Evolutionary conservation across 1,284 basidiomycete genomes (phyloP).

Genomic region (Malassezia cuniculi): DNA sequence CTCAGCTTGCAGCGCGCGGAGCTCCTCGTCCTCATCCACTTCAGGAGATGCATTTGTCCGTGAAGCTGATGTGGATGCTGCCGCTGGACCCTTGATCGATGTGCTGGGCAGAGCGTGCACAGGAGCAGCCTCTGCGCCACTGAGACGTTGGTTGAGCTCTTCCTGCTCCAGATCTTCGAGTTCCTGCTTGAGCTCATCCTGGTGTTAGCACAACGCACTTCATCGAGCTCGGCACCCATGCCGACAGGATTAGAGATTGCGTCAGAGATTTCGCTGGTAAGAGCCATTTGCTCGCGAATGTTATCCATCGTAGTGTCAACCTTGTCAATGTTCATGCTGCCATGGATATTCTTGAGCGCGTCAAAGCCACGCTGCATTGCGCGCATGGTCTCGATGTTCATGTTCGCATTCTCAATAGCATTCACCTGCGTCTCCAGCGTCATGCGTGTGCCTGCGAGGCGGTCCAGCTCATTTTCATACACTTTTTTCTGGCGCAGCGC

Average conservation of each 20-base stretch:
- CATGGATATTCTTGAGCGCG: conserved; percentile 82
- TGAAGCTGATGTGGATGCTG: conserved; percentile 20
- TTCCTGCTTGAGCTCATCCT: conserved; percentile 73
- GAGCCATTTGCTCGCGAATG: conserved; percentile 81
- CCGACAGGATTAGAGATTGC: conserved; percentile 71
- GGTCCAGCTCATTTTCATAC: conserved; percentile 74
- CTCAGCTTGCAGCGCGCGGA: conserved; percentile 79
- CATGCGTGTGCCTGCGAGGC: conserved; percentile 70
- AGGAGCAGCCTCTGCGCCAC: conserved; percentile 78
- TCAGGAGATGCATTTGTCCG: conserved; percentile 45
- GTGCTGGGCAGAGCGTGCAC: conserved; percentile 56
- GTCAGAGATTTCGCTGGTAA: conserved; percentile 91
- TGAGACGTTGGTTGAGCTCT: conserved; percentile 71
- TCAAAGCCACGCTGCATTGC: conserved; percentile 94
- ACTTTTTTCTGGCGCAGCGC: conserved; percentile 93
- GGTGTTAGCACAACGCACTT: conserved; percentile 50
- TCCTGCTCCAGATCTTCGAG: conserved; percentile 84
- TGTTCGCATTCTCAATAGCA: conserved; percentile 90
- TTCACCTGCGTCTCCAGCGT: conserved; percentile 94
- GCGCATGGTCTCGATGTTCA: conserved; percentile 94
- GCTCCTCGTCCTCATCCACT: conserved; percentile 64
- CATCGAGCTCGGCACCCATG: conserved; percentile 57
- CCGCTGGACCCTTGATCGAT: conserved; percentile 17
- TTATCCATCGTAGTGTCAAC: conserved; percentile 83
- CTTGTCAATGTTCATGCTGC: conserved; percentile 71